Evolutionary conservation across 805 yeast genomes (phyloP).

Genomic region (Wickerhamomyces tratensis): DNA sequence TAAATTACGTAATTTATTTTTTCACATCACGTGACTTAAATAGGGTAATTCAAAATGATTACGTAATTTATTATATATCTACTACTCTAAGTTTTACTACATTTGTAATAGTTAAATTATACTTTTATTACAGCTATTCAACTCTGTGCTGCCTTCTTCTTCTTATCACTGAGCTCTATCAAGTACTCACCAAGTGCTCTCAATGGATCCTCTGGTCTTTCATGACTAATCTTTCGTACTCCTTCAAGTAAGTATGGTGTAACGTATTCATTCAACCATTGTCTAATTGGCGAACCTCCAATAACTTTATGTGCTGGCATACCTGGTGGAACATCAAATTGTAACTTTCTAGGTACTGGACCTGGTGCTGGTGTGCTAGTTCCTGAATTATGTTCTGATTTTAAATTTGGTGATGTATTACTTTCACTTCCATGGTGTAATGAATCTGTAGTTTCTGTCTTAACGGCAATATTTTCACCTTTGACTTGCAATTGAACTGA

Average conservation of each 20-base stretch:
- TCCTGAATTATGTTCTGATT: neutral
- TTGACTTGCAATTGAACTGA: too few relatives aligned
- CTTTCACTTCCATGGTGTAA: too few relatives aligned
- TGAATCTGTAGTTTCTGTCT: neutral
- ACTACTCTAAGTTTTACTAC: too few relatives aligned
- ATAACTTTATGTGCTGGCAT: conserved; percentile 34
- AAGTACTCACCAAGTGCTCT: conserved; percentile 43
- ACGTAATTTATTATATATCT: too few relatives aligned
- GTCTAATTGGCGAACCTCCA: conserved; percentile 67
- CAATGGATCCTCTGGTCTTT: conserved; percentile 44
- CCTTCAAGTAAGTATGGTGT: conserved; percentile 61
- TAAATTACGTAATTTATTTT: too few relatives aligned
- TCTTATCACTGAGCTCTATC: conserved; percentile 25
- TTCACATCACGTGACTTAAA: too few relatives aligned
- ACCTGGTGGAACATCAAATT: conserved; percentile 13
- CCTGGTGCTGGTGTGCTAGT: conserved; percentile 5
- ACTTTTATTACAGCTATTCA: too few relatives aligned
- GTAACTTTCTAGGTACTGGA: conserved; percentile 10
- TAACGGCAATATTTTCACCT: neutral
- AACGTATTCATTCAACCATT: conserved; percentile 54
- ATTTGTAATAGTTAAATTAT: too few relatives aligned
- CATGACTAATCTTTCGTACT: conserved; percentile 40
- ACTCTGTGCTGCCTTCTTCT: neutral
- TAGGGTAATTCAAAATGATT: too few relatives aligned
- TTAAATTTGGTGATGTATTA: neutral